phyloP scores from a whole-genome alignment of 176 grass and related monocot species.

The Cenchrus fungigraminus region DNA sequence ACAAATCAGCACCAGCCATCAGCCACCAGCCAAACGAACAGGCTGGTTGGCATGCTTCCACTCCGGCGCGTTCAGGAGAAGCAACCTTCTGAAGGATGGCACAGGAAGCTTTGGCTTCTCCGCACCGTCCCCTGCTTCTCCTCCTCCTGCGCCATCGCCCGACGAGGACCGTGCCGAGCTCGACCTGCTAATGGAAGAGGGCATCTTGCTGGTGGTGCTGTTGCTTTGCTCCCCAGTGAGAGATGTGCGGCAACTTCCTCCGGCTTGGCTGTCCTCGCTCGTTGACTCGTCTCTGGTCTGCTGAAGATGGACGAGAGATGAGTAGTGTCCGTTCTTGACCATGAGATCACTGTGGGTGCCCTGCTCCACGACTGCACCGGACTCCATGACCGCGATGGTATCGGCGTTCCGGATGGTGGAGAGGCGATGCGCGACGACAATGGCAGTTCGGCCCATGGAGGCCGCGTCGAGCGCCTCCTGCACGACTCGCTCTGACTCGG shows the following conservation, averaged over 20 bases:
- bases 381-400: constrained; percentile 73
- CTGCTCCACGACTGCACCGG: constrained; percentile 69
- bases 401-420: constrained; percentile 82
- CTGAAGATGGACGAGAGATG: constrained; percentile 73
- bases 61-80: constrained; percentile 77
- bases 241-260: too few species aligned
- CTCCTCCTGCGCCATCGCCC: too few species aligned
- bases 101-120: constrained; percentile 40
- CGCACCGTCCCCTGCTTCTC: too few species aligned
- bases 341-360: constrained; percentile 81
- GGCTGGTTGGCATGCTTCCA: constrained; percentile 57
- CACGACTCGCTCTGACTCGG: constrained; percentile 75
- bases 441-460: constrained; percentile 61
- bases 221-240: too few species aligned
- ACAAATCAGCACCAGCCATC: too few species aligned
- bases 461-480: constrained; percentile 82
- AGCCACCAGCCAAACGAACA: too few species aligned
- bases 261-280: constrained; percentile 41
- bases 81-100: constrained; percentile 69
- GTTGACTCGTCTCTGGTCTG: constrained; percentile 47
- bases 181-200: too few species aligned
- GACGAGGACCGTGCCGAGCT: too few species aligned
- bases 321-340: constrained; percentile 61
- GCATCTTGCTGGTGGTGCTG: too few species aligned
- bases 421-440: constrained; percentile 80